phyloP scores from a whole-genome alignment of 164 flowering plant genomes.

The Malania oleifera region DNA sequence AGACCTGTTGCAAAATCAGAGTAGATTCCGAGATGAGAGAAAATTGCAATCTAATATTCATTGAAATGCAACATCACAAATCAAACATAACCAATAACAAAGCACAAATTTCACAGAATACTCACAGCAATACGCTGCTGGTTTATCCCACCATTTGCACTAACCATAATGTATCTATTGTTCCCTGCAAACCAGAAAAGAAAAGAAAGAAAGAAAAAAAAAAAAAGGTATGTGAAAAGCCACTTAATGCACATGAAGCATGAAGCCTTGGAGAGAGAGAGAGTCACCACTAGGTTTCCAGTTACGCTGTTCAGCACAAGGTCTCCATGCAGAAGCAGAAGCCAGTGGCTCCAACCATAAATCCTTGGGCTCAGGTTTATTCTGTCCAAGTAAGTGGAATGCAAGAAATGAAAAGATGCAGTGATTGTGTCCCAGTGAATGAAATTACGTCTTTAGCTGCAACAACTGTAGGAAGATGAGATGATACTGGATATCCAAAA shows the following conservation, averaged over 20 bases:
- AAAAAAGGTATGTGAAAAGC: constrained; percentile 4
- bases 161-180: constrained; percentile 87
- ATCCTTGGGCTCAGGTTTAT: constrained; percentile 83
- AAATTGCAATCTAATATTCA: not conserved
- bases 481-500: constrained; percentile 1
- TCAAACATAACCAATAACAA: not conserved
- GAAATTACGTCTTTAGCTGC: not conserved
- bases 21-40: constrained; percentile 8
- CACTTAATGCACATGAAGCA: not conserved
- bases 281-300: constrained; percentile 72
- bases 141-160: constrained; percentile 99
- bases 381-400: constrained; percentile 40
- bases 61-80: not conserved
- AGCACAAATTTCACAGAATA: constrained; percentile 11
- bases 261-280: constrained; percentile 12
- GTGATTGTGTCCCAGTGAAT: not conserved
- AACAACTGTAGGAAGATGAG: not conserved
- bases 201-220: constrained; percentile 16
- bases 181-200: constrained; percentile 57
- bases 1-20: constrained; percentile 52
- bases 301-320: constrained; percentile 72
- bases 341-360: constrained; percentile 79
- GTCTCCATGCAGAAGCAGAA: constrained; percentile 74
- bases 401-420: not conserved
- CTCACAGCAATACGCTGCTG: constrained; percentile 99